Evolutionary conservation across 1,139 yeast species (phyloP), one percentile per base, ranked within the genome.

Genomic region (Blastobotrys indianensis): DNA sequence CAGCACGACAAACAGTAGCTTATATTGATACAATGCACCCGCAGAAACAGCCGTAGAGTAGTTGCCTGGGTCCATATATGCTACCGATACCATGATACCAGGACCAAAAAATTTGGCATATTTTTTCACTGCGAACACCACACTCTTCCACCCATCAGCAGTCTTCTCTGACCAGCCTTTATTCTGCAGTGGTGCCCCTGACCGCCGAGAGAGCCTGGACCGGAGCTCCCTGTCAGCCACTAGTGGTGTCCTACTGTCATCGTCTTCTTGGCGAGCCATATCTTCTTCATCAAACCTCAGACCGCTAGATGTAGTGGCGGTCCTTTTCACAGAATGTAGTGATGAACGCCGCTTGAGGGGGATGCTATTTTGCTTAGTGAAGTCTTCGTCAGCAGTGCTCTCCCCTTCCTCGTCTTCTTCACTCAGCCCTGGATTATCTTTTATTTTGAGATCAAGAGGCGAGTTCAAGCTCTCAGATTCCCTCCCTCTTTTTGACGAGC

Each of bases 41-140:
- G 94, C 94, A 4, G 96, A 83, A 29, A 92, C 96, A 33, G 94
- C 92, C 2, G 97, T 87, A 30, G 96, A 83, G 66, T 90, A 92
- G 67, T 92, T 92, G 1, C 98, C 98, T 1, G 98, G 97, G 60
- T 92, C 98, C 85, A 92, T 86, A 61, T 90, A 92, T 0, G 97
- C 95, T 44, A 92, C 97, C 17, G 94, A 79, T 28, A 92, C 94
- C 92, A 90, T 82, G 41, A 90, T 74, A 0, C 97, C 97, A 0
- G 97, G 97, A 1, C 97, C 97, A 2, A 88, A 69, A 64, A 88
- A 88, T 54, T 74, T 69, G 45, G 75, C 62, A 63, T 83, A 85
- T 54, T 80, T 82, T 47, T 51, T 37, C 10, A 58, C 46, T n/a
- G 48, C 44, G 11, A 32, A 12, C 28, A 37, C 42, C 11, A 42